Conservation (phyloP, 441 rosid genomes). For the Iberis amara region DNA sequence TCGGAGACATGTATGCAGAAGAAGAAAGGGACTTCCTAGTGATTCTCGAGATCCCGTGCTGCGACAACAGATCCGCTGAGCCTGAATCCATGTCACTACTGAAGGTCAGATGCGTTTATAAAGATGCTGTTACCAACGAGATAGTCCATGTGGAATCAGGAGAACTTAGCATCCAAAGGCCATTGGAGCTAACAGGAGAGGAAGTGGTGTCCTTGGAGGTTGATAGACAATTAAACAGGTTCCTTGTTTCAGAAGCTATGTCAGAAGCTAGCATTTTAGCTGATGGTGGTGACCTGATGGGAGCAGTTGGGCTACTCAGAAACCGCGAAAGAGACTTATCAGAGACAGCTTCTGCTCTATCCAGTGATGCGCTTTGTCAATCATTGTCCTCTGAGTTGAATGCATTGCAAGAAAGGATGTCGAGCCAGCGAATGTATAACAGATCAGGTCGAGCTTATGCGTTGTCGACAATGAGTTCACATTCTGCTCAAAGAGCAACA, state of each 20-base stretch:
- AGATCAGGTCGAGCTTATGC: slow-evolving; percentile 61
- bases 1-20: slow-evolving; percentile 36
- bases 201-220: slow-evolving; percentile 52
- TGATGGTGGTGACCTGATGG: slow-evolving; percentile 40
- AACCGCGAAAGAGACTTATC: slow-evolving; percentile 40
- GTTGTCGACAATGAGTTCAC: slow-evolving; percentile 65
- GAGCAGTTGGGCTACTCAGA: slow-evolving; percentile 45
- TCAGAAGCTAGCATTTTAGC: slow-evolving; percentile 60
- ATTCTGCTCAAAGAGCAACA: slow-evolving; percentile 70
- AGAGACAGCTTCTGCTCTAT: slow-evolving; percentile 40
- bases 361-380: slow-evolving; percentile 41
- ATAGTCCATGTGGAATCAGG: slow-evolving; percentile 32
- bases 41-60: slow-evolving; percentile 45
- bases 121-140: slow-evolving; percentile 46
- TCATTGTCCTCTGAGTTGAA: slow-evolving; percentile 50
- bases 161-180: slow-evolving; percentile 48
- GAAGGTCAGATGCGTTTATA: slow-evolving; percentile 45
- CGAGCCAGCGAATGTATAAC: slow-evolving; percentile 40
- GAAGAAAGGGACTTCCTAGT: slow-evolving; percentile 57
- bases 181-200: slow-evolving; percentile 28
- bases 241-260: slow-evolving; percentile 55
- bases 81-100: slow-evolving; percentile 39
- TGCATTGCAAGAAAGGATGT: slow-evolving; percentile 71
- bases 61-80: slow-evolving; percentile 16
- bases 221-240: slow-evolving; percentile 59